Evolutionary conservation across 2,329 filamentous ascomycete species (phyloP), one percentile per base, ranked within the genome.

Genomic region (Talaromyces sp.): DNA sequence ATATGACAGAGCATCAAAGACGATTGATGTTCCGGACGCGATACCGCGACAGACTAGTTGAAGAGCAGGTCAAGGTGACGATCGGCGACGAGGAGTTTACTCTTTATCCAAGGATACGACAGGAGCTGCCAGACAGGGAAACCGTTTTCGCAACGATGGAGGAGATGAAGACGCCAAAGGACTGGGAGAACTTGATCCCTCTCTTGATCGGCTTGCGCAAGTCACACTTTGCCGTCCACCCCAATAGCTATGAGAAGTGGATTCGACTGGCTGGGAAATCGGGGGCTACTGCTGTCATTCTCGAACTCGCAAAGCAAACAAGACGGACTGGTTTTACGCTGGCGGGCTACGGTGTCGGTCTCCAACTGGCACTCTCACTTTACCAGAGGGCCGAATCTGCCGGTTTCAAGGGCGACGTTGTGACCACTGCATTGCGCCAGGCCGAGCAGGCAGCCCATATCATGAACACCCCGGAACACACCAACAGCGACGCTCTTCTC

Each of bases 151-250:
- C 70, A 27, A 68, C 75, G 4, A 63, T 78, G 36, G 62, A 69
- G n/a, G 61, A 75, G 33, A 76, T 80, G 70, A 68, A 71, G 28
- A 70, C 70, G 6, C 66, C 67, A n/a, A 67, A 73, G 14, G 73
- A 78, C 60, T 80, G 75, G 75, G 68, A 72, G 56, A 78, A 79
- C 62, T 65, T 80, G 31, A 60, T 73, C 6, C 73, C 77, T 2
- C 75, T 80, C 62, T 65, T 80, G n/a, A 67, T 69, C 2, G 79
- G 76, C 4, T 62, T 79, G 14, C 66, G 69, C 27, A 68, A 69
- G 53, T 67, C 76, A 4, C 67, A 72, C 27, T 68, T 70, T 5
- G 40, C 60, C 3, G 58, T 76, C 10, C 66, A 63, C 3, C 36
- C 59, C 6, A 59, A 63, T 8, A 71, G 69, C 14, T 71, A 70